Base-by-base conservation (phyloP, 768 basidiomycete genomes). In the Hemileccinum impolitum region DNA sequence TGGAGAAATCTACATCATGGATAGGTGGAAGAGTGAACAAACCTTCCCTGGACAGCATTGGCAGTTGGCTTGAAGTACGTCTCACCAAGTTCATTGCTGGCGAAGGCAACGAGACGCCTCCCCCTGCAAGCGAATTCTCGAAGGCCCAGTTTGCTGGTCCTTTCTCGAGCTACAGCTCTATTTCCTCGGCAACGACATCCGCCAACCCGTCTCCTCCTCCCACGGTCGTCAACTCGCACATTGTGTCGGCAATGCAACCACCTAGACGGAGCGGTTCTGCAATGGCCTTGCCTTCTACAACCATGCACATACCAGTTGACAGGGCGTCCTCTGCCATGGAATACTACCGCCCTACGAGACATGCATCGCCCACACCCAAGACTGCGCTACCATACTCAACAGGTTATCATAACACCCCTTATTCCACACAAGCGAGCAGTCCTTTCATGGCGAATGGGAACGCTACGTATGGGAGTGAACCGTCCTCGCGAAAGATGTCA, bases 61-160 rank as follows among this genome's bases (percentile, higher is more conserved):
- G 94, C 23, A 86, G 84, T 38, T 97, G 94, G 87, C 75, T 98
- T 21, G 95, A 93, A 69, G 87, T 90, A 12, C 81, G 88, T 15
- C 81, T 99, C 61, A 92, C 92, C 14, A 94, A 94, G 63, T 85
- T 99, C 57, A 93, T 99, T 51, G 90, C 94, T 9, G 96, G 95
- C 2, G 94, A 96, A 44, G 79, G 75, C n/a, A 87, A 87, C 34
- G 66, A 69, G 28, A 64, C 71, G 10, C 56, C 67, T 21, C 62
- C 67, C 13, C 71, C 72, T 14, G 67, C 77, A 11, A 61, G 32
- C 30, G 67, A 73, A 6, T 44, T 57, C 1, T 62, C 56, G 37
- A 73, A 71, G 45, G 53, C 67, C 14, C 71, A 74, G 42, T 72
- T 71, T 57, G 69, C 79, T 6, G 95, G 94, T 4, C 90, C 95